These are phyloP conservation scores for Dothideomycetes sp. DNA, from an alignment of 2,329 filamentous ascomycete genomes.

Conservation along the genomic window DNA sequence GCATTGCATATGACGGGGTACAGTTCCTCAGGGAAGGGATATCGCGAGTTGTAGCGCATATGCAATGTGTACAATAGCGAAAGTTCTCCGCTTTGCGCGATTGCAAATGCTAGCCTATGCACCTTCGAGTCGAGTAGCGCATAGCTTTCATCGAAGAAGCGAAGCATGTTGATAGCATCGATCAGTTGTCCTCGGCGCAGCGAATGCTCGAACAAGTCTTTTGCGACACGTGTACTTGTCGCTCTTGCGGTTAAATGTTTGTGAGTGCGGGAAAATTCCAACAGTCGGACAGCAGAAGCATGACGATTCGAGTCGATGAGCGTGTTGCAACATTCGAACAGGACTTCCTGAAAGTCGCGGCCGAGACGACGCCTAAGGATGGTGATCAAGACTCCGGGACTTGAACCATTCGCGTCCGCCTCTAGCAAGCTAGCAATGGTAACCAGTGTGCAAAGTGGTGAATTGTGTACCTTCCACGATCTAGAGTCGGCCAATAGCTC, in stretches of 20 bases:
- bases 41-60: not conserved
- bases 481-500: not conserved
- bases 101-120: no score
- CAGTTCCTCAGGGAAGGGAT: not conserved
- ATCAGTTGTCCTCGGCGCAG: not conserved
- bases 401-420: no score
- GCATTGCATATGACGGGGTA: slow-evolving; percentile 4
- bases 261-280: not conserved
- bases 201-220: no score
- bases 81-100: no score
- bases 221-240: no score
- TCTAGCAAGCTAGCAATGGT: not conserved
- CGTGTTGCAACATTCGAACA: not conserved
- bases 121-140: no score
- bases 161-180: not conserved
- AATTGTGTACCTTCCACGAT: not conserved
- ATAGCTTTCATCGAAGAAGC: not conserved
- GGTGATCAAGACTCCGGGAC: no score
- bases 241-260: no score
- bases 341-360: not conserved
- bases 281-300: not conserved
- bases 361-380: no score
- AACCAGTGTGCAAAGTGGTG: not conserved
- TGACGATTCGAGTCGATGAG: not conserved
- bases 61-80: not conserved